Evolutionary conservation across 176 grass and related monocot species (phyloP).

Genomic region (Carex pumila): DNA sequence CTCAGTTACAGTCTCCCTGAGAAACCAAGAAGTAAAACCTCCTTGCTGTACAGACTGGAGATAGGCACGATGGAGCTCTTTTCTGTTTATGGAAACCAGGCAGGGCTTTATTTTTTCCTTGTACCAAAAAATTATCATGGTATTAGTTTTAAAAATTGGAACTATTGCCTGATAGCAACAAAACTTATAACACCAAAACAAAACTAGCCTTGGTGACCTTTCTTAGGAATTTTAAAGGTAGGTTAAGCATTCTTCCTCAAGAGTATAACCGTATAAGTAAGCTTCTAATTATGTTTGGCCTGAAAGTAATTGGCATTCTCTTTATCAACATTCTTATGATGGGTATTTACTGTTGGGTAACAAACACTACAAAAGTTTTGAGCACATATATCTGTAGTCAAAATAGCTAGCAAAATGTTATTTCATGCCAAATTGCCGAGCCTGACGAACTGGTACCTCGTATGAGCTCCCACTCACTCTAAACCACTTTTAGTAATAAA

Average conservation of each 20-base stretch:
- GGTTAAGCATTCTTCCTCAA: background rate
- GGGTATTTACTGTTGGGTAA: background rate
- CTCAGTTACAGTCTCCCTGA: conserved; percentile 40
- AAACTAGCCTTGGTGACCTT: background rate
- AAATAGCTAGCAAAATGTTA: background rate
- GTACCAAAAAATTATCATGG: background rate
- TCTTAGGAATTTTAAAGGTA: background rate
- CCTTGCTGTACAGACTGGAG: conserved; percentile 81
- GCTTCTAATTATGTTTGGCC: background rate
- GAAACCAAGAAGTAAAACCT: conserved; percentile 33
- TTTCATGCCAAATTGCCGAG: background rate
- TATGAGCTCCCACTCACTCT: background rate
- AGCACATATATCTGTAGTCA: background rate
- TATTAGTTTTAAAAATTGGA: conserved; percentile 11
- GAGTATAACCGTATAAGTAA: background rate
- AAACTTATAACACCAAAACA: background rate
- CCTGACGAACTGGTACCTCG: background rate
- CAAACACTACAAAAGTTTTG: background rate
- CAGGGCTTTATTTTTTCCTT: conserved; percentile 19
- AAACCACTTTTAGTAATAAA: background rate
- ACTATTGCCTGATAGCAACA: background rate
- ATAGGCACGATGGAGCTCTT: conserved; percentile 75
- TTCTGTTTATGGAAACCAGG: conserved; percentile 82
- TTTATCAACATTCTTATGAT: background rate
- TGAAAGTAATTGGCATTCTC: background rate